Conservation (phyloP, 305 asterid genomes). For the Coffea humblotiana region DNA sequence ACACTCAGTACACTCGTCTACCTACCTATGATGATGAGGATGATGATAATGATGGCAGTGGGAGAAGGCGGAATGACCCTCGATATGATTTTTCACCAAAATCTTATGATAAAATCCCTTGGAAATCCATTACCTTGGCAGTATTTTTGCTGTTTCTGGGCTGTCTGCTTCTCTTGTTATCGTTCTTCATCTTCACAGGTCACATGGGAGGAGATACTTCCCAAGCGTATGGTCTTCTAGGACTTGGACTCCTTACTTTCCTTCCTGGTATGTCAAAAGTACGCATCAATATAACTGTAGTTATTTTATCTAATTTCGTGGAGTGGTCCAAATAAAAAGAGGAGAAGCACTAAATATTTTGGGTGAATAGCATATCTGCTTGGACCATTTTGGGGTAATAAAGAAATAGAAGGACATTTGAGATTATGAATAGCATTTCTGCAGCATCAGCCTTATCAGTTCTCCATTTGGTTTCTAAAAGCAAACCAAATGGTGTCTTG, state of each 20-base stretch:
- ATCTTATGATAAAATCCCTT: constrained; percentile 63
- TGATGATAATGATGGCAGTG: constrained; percentile 40
- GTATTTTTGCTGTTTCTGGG: constrained; percentile 78
- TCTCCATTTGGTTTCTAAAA: background rate
- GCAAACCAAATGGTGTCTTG: too few relatives aligned
- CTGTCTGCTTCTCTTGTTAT: constrained; percentile 67
- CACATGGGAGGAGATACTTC: constrained; percentile 88
- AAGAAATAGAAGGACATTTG: background rate
- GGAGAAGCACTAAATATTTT: too few relatives aligned
- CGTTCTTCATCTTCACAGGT: constrained; percentile 77
- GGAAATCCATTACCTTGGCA: constrained; percentile 89
- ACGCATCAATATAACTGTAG: background rate
- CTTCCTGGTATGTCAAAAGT: constrained; percentile 60
- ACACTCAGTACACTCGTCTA: constrained; percentile 58
- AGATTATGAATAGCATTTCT: background rate
- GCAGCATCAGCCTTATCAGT: background rate
- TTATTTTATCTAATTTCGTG: background rate
- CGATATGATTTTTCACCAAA: constrained; percentile 80
- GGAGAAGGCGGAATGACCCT: constrained; percentile 44
- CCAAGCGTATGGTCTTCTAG: constrained; percentile 88
- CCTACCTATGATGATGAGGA: constrained; percentile 63
- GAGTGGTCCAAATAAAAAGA: background rate
- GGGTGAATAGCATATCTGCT: too few relatives aligned
- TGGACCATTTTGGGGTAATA: too few relatives aligned
- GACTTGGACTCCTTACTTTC: constrained; percentile 75